Evolutionary conservation across 2,329 filamentous ascomycete genomes (phyloP), one percentile per base, ranked within the genome.

Genomic region (Paecilomyces sp.): DNA sequence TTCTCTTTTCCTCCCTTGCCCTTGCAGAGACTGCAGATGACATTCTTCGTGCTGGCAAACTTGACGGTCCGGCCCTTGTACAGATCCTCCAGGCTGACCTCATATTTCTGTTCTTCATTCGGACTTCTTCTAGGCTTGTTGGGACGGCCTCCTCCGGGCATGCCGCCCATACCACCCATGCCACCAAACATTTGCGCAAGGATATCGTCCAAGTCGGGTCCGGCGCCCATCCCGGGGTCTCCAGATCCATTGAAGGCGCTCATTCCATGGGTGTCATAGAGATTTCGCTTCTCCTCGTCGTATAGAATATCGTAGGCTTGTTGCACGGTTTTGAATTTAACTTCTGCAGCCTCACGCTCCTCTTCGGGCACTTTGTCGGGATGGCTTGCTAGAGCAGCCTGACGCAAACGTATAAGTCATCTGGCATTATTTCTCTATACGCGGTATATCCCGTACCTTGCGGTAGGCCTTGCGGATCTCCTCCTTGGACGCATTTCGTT

Each of bases 51-150:
- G 70, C 90, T 94, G 8, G 91, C 88, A 74, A 99, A 97, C 78
- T 95, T 94, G 71, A 96, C 94, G 0, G 94, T 97, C 82, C 97
- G 97, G 69, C 94, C 94, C 79, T 96, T 97, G 83, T 97, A 99
- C 33, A 99, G 82, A 76, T 99, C 94, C 74, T 97, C 94, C 61
- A 99, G 79, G 1, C 87, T 89, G 60, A 97, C 90, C 73, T 92
- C 88, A 77, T 99, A 97, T 68, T 91, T 85, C 69, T 96, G 91
- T 73, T 96, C 88, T 75, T 97, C 93, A 66, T 92, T 88, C 57
- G 84, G 86, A 54, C 93, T 92, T 68, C 87, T 89, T 61, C 88
- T 82, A 5, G 73, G 71, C 61, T 67, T 68, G 56, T 65, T 65
- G 34, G 85, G 68, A 28, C 71, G 73, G 64, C 73, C 72, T 55